phyloP scores from a whole-genome alignment of 1,284 basidiomycete genomes.

The Ceratobasidium sp. region DNA sequence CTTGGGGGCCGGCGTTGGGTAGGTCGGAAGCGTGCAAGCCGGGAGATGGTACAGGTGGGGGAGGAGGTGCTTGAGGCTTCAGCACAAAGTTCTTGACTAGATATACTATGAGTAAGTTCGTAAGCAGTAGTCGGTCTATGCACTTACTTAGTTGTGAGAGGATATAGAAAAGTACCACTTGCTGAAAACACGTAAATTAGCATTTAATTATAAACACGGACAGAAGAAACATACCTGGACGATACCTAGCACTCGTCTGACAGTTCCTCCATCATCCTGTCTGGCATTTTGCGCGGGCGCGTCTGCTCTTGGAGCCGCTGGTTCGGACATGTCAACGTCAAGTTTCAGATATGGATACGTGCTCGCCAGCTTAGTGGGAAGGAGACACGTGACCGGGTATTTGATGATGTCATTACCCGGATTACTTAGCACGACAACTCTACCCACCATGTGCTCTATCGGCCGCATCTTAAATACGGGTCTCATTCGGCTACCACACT shows the following conservation, averaged over 20 bases:
- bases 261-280: slow-evolving; percentile 21
- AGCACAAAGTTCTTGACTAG: slow-evolving; percentile 17
- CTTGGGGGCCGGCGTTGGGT: slow-evolving; percentile 11
- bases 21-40: slow-evolving; percentile 14
- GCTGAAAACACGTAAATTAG: slow-evolving; percentile 73
- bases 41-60: slow-evolving; percentile 29
- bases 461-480: background rate
- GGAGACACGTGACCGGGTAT: background rate
- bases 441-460: slow-evolving; percentile 29
- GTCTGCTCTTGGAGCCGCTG: slow-evolving; percentile 22
- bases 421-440: background rate
- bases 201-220: slow-evolving; percentile 11
- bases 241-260: slow-evolving; percentile 58
- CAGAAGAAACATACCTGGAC: slow-evolving; percentile 63
- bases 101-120: background rate
- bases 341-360: slow-evolving; percentile 6
- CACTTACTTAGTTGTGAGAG: slow-evolving; percentile 44
- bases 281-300: slow-evolving; percentile 5
- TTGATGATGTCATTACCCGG: background rate
- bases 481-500: background rate
- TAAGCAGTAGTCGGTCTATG: background rate
- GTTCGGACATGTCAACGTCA: slow-evolving; percentile 43
- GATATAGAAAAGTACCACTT: slow-evolving; percentile 52
- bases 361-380: background rate
- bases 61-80: slow-evolving; percentile 10